These are phyloP conservation scores for Pseudocohnilembus persalinus DNA, from an alignment of 169 alveolate genomes.

Conservation along the genomic window DNA sequence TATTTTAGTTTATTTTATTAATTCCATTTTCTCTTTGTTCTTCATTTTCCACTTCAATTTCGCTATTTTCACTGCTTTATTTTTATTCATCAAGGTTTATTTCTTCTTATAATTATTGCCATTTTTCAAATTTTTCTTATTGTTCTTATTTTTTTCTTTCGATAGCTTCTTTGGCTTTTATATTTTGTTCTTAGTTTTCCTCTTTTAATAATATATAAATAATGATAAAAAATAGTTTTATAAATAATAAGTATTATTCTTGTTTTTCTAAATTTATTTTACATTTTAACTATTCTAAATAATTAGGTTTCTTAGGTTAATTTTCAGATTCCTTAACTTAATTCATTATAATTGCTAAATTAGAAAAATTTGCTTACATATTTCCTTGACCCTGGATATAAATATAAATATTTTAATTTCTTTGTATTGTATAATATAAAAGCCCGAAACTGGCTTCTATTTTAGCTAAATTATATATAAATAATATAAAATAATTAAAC, in stretches of 20 bases:
- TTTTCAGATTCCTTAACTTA: neutral
- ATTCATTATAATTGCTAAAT: too few species aligned
- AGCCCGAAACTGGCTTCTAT: too few species aligned
- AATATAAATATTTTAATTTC: too few species aligned
- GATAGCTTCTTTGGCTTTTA: neutral
- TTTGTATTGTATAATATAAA: too few species aligned
- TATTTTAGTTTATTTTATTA: neutral
- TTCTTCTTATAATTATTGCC: too few species aligned
- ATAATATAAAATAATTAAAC: too few species aligned
- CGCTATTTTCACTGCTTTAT: neutral
- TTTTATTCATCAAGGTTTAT: too few species aligned
- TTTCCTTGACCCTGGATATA: too few species aligned
- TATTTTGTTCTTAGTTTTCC: neutral
- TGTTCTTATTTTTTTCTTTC: neutral
- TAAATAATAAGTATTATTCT: neutral
- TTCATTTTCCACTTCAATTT: neutral
- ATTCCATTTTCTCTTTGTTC: neutral
- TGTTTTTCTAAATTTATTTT: too few species aligned
- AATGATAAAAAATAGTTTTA: too few species aligned
- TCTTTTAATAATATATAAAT: neutral
- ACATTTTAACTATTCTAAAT: neutral
- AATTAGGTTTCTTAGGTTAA: neutral
- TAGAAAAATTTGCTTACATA: neutral
- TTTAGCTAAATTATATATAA: too few species aligned
- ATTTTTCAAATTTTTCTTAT: too few species aligned